A percentile compares a stretch with the other conserved stretches of the same genome.
Evolutionary conservation across 2,329 filamentous ascomycete species (phyloP).

Genomic region (Chalara sp.): DNA sequence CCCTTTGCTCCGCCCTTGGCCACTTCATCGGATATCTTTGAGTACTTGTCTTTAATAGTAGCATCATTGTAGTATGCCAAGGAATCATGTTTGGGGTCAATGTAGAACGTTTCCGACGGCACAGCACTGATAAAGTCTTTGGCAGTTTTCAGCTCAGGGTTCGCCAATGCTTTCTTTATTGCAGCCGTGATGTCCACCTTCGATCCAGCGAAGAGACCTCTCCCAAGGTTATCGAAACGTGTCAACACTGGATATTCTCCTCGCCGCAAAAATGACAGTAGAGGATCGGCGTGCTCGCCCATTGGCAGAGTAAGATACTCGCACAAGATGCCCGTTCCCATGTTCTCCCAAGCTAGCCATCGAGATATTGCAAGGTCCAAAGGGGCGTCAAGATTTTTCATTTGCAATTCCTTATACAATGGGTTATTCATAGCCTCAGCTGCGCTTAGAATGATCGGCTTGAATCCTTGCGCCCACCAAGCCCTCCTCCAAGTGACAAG

Average conservation of each 20-base stretch:
- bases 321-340: slow-evolving; percentile 76
- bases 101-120: slow-evolving; percentile 50
- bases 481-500: slow-evolving; percentile 84
- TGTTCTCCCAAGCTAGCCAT: slow-evolving; percentile 90
- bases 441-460: slow-evolving; percentile 71
- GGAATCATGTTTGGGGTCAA: slow-evolving; percentile 57
- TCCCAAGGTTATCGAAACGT: slow-evolving; percentile 64
- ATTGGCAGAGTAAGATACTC: slow-evolving; percentile 82
- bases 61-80: slow-evolving; percentile 72
- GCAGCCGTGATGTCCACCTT: slow-evolving; percentile 56
- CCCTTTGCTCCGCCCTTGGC: slow-evolving; percentile 50
- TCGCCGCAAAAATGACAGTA: slow-evolving; percentile 66
- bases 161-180: slow-evolving; percentile 53
- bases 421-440: slow-evolving; percentile 80
- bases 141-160: slow-evolving; percentile 45
- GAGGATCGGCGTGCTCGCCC: slow-evolving; percentile 64
- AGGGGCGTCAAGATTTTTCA: slow-evolving; percentile 48
- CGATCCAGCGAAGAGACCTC: slow-evolving; percentile 66
- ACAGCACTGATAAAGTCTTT: slow-evolving; percentile 59
- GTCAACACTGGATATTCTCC: slow-evolving; percentile 70
- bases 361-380: slow-evolving; percentile 68
- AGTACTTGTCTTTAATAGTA: slow-evolving; percentile 59
- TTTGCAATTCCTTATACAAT: slow-evolving; percentile 64
- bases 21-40: slow-evolving; percentile 57
- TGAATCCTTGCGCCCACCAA: slow-evolving; percentile 94